Percentiles rank a stretch among this genome's conserved stretches.
phyloP scores from a whole-genome alignment of 352 stramenopile genomes.

The Phytophthora colocasiae region DNA sequence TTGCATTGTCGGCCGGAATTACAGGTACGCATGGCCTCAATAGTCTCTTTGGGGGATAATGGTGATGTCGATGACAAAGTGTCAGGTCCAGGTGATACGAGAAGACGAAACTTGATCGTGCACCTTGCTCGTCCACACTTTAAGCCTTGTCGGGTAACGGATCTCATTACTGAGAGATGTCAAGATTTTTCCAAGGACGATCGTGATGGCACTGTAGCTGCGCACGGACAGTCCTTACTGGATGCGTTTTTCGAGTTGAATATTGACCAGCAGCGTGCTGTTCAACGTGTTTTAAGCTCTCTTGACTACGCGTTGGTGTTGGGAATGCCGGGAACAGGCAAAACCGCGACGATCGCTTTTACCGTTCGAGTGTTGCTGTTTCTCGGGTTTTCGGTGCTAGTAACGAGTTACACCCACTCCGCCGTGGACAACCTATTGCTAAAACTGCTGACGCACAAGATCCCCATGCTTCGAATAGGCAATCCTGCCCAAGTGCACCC shows the following conservation, averaged over 20 bases:
- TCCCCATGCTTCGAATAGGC: constrained; percentile 83
- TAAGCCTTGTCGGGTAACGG: constrained; percentile 48
- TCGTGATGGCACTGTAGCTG: constrained; percentile 16
- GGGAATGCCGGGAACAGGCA: constrained; percentile 96
- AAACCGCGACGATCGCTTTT: constrained; percentile 97
- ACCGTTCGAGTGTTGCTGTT: constrained; percentile 92
- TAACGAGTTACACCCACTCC: constrained; percentile 98
- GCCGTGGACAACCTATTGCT: constrained; percentile 98
- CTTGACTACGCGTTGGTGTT: constrained; percentile 96
- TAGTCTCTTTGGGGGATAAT: constrained; percentile 15
- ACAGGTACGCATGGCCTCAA: constrained; percentile 30
- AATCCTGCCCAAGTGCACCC: constrained; percentile 76
- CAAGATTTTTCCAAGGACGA: constrained; percentile 20
- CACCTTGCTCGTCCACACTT: constrained; percentile 72
- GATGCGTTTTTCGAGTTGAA: constrained; percentile 74
- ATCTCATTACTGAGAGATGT: constrained; percentile 53
- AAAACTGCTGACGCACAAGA: constrained; percentile 86
- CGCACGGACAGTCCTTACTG: constrained; percentile 39
- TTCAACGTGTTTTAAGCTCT: constrained; percentile 82
- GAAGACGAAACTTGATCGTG: constrained; percentile 69
- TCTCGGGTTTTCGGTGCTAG: constrained; percentile 93
- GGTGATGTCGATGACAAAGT: constrained; percentile 22
- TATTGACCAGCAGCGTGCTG: constrained; percentile 76
- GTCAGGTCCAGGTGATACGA: constrained; percentile 49
- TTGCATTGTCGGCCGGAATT: constrained; percentile 41